Conservation (phyloP, 495 filamentous ascomycete species). For the Neurospora cerealis region DNA sequence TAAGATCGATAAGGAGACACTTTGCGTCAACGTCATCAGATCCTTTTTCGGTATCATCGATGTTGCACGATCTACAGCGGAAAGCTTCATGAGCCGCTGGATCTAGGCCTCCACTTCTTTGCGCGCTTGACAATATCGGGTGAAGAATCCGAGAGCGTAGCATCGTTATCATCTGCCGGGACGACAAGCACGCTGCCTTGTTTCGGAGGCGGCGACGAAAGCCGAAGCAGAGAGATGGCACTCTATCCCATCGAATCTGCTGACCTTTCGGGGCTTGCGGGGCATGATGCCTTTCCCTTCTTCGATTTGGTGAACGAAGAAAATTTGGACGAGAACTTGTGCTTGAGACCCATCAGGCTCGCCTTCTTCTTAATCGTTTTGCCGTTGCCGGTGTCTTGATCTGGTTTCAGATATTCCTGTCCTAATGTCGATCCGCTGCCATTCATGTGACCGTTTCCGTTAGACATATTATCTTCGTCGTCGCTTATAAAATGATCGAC, state of each 20-base stretch:
- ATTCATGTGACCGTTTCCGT: constrained; percentile 1
- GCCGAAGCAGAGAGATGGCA: not conserved
- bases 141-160: not conserved
- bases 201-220: not conserved
- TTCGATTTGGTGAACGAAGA: not conserved
- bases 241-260: not conserved
- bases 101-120: not conserved
- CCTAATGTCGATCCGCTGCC: not conserved
- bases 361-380: constrained; percentile 36
- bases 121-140: not conserved
- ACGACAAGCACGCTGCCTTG: not conserved
- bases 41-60: not conserved
- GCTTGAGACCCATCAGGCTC: constrained; percentile 25
- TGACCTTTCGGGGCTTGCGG: not conserved
- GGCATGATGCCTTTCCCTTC: not conserved
- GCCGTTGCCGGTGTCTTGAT: constrained; percentile 8
- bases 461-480: not conserved
- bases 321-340: not conserved
- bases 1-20: not conserved
- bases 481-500: not conserved
- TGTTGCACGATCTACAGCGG: not conserved
- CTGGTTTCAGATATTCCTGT: not conserved
- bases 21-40: not conserved
- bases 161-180: not conserved
- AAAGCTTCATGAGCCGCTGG: not conserved